Evolutionary conservation across 768 basidiomycete genomes (phyloP), one percentile per base, ranked within the genome.

Genomic region (Trametes cinnabarina): DNA sequence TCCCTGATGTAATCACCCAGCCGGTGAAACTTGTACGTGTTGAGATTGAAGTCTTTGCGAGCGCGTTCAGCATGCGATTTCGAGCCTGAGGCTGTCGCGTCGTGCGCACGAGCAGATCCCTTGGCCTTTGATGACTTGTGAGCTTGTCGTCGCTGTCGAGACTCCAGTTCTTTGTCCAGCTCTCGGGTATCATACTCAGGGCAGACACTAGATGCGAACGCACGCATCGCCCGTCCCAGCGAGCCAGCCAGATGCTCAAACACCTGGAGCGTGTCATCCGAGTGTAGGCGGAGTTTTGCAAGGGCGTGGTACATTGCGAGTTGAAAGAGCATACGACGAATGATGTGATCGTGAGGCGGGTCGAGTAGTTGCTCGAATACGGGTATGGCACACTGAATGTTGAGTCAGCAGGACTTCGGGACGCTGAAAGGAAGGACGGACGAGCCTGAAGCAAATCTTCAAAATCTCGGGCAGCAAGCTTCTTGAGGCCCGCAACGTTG

Each of bases 271-370:
- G 76, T 73, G 1, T 51, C 17, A 8, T 77, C 73, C 0, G 73
- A 75, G 53, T 79, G 78, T 58, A 77, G 53, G 9, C 72, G 71
- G 1, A 79, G 66, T 54, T 79, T 79, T 2, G 73, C 75, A 9
- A 73, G 63, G 2, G 67, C 69, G 61, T 78, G 77, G 76, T 74
- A 76, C 9, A 65, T 57, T 0, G 68, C 69, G 2, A 72, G 47
- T 2, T 43, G 23, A 58, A 71, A 79, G 3, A 79, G 57, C 0
- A 77, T 57, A n/a, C 72, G 65, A 17, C 69, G 63, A 7, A 79
- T 50, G 8, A 63, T 51, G 2, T 55, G 37, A 28, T 71, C 49
- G 26, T 67, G 52, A 2, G 60, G 50, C 1, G 41, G 40, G 3
- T 62, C 56, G 5, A 73, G 56, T 0, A 73, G 50, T 0, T 65